A percentile compares a stretch with the other conserved stretches of the same genome.
Evolutionary conservation across 495 filamentous ascomycete species (phyloP).

Genomic region (Coniosporium apollinis): DNA sequence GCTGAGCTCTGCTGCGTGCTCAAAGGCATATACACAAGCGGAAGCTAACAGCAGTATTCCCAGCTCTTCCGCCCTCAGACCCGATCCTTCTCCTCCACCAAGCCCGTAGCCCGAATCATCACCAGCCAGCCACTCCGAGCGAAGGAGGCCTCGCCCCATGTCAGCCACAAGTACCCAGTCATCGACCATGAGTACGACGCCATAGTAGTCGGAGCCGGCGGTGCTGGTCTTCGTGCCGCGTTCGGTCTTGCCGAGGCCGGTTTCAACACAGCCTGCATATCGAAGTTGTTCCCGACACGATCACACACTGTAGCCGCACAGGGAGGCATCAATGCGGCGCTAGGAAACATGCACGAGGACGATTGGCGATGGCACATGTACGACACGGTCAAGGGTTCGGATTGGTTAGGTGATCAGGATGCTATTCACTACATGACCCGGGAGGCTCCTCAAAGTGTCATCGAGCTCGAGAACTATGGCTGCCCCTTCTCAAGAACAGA

Average conservation of each 20-base stretch:
- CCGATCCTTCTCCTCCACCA: constrained; percentile 72
- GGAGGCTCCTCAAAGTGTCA: constrained; percentile 78
- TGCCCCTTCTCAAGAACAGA: constrained; percentile 97
- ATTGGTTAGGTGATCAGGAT: constrained; percentile 99
- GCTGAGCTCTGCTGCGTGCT: too few species aligned
- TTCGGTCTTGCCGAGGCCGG: constrained; percentile 96
- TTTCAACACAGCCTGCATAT: constrained; percentile 97
- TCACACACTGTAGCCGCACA: constrained; percentile 93
- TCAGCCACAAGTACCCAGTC: constrained; percentile 36
- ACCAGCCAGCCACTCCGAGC: constrained; percentile 70
- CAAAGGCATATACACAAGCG: too few species aligned
- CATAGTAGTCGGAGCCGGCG: constrained; percentile 88
- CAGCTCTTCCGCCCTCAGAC: constrained; percentile 35
- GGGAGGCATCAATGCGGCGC: constrained; percentile 87
- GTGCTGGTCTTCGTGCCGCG: constrained; percentile 85
- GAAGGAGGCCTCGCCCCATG: constrained; percentile 72
- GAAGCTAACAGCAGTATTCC: constrained; percentile 30
- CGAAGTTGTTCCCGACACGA: constrained; percentile 93
- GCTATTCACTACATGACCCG: constrained; percentile 99
- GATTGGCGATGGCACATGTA: constrained; percentile 99
- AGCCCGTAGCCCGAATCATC: constrained; percentile 66
- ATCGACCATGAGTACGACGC: constrained; percentile 35
- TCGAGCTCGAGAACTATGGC: constrained; percentile 94
- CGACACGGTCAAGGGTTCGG: constrained; percentile 96
- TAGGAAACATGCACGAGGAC: constrained; percentile 87